phyloP scores from a whole-genome alignment of 129 eudicot genomes.

The Kitagawia praeruptora region DNA sequence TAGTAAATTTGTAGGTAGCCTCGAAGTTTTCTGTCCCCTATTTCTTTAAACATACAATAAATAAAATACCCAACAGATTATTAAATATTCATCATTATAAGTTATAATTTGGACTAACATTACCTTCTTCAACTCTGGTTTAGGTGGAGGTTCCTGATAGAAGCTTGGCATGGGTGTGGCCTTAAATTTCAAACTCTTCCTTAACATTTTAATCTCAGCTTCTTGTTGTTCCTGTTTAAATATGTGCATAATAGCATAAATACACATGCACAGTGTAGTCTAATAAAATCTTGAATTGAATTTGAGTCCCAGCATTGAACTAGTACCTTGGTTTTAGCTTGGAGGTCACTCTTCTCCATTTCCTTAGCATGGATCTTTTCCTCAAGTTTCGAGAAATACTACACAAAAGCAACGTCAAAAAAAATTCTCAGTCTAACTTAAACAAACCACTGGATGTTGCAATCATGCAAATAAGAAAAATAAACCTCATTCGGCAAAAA shows the following conservation, averaged over 20 bases:
- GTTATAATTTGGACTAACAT: constrained; percentile 5
- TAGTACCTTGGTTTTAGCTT: constrained; percentile 78
- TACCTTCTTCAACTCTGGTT: constrained; percentile 91
- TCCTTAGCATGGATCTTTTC: constrained; percentile 94
- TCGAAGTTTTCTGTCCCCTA: neutral
- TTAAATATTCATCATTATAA: neutral
- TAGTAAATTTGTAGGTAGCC: neutral
- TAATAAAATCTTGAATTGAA: neutral
- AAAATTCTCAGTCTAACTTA: neutral
- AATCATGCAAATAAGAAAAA: neutral
- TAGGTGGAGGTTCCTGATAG: constrained; percentile 92
- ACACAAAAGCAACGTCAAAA: constrained; percentile 12
- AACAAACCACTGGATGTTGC: neutral
- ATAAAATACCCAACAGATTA: neutral
- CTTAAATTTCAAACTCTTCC: constrained; percentile 83
- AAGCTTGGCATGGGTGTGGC: constrained; percentile 99
- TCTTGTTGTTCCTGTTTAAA: constrained; percentile 77
- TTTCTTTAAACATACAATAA: neutral
- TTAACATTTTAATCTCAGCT: constrained; percentile 77
- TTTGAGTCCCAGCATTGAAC: neutral
- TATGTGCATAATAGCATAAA: neutral
- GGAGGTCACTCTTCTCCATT: constrained; percentile 63
- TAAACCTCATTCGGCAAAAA: no score
- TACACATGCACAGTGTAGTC: neutral
- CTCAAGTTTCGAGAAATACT: constrained; percentile 94